phyloP scores from a whole-genome alignment of 177 flowering plant species.

The Vitis hybrid region DNA sequence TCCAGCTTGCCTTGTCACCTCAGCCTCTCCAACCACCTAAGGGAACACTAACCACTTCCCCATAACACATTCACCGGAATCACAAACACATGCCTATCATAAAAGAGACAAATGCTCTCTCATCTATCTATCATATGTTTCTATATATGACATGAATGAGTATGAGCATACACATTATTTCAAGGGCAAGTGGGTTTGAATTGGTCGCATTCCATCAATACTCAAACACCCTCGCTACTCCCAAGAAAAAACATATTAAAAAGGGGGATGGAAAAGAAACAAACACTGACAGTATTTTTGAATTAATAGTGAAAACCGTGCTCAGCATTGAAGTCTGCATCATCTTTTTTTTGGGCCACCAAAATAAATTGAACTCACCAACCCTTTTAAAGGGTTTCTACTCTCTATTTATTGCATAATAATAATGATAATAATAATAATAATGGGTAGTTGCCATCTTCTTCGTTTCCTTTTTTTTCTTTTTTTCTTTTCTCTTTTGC shows the following conservation, averaged over 20 bases:
- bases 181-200: not conserved
- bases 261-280: not conserved
- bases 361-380: slow-evolving; percentile 14
- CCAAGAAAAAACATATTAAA: slow-evolving; percentile 11
- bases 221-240: slow-evolving; percentile 9
- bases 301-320: slow-evolving; percentile 13
- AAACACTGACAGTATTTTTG: slow-evolving; percentile 12
- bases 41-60: no score
- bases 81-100: no score
- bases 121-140: no score
- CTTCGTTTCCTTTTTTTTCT: no score
- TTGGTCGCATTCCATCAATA: not conserved
- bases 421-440: no score
- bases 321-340: slow-evolving; percentile 18
- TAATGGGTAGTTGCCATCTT: no score
- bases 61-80: no score
- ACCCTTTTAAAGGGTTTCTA: not conserved
- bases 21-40: not conserved
- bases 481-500: no score
- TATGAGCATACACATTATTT: not conserved
- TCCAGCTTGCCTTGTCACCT: slow-evolving; percentile 11
- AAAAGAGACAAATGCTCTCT: no score
- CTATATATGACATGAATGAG: no score
- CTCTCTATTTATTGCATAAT: no score
- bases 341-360: not conserved